phyloP scores from a whole-genome alignment of 305 asterid genomes.

The Fraxinus velutina region DNA sequence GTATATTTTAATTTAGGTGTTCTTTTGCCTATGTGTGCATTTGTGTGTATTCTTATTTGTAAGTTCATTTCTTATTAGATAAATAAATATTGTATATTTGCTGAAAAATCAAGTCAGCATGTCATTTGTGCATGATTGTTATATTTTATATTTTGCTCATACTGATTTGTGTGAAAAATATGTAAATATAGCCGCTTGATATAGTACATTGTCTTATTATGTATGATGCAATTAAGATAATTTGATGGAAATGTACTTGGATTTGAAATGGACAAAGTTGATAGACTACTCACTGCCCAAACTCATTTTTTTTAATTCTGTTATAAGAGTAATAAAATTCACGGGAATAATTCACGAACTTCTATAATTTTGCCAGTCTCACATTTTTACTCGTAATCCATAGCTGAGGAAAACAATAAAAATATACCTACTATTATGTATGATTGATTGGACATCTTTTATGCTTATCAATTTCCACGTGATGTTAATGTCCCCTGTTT shows the following conservation, averaged over 20 bases:
- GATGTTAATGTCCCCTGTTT: constrained; percentile 6
- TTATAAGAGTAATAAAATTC: background rate
- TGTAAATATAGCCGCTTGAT: background rate
- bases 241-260: background rate
- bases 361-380: background rate
- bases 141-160: constrained; percentile 10
- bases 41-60: background rate
- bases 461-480: constrained; percentile 9
- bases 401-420: background rate
- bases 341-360: background rate
- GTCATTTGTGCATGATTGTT: background rate
- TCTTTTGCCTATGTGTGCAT: background rate
- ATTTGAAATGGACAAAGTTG: background rate
- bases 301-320: background rate
- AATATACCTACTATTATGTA: constrained; percentile 12
- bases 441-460: background rate
- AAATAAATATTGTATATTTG: background rate
- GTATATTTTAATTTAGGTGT: background rate
- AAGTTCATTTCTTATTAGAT: background rate
- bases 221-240: constrained; percentile 1
- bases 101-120: background rate
- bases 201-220: background rate
- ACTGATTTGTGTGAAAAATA: background rate
- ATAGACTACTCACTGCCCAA: background rate
- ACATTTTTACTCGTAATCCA: background rate